A percentile compares a stretch with the other conserved stretches of the same genome.
Conservation (phyloP, 2,329 filamentous ascomycete genomes). For the Diplodia corticola region DNA sequence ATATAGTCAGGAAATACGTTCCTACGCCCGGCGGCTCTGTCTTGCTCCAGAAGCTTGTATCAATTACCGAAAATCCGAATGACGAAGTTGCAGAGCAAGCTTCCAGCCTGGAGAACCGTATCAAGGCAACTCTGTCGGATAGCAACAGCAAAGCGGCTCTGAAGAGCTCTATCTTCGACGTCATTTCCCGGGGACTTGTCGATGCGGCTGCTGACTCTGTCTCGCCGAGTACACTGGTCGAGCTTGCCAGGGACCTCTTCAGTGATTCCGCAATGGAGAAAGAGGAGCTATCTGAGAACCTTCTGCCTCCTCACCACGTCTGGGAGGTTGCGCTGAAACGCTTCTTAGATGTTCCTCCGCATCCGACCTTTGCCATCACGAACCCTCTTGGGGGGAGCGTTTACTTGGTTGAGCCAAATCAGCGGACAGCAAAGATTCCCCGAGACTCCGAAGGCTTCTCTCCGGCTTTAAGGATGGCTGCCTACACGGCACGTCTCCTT, state of each 20-base stretch:
- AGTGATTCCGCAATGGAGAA: slow-evolving; percentile 29
- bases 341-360: slow-evolving; percentile 56
- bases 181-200: slow-evolving; percentile 54
- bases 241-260: slow-evolving; percentile 53
- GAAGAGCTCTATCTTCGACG: slow-evolving; percentile 50
- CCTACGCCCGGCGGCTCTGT: slow-evolving; percentile 48
- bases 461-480: slow-evolving; percentile 71
- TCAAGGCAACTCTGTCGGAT: slow-evolving; percentile 37
- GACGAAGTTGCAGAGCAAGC: slow-evolving; percentile 53
- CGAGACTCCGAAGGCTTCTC: slow-evolving; percentile 71
- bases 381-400: slow-evolving; percentile 70
- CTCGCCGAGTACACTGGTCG: slow-evolving; percentile 58
- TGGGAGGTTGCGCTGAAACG: slow-evolving; percentile 66
- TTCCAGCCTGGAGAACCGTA: slow-evolving; percentile 38
- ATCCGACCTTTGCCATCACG: slow-evolving; percentile 70
- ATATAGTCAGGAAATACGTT: slow-evolving; percentile 47
- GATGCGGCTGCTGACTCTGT: slow-evolving; percentile 44
- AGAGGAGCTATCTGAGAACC: slow-evolving; percentile 29
- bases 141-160: slow-evolving; percentile 41
- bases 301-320: slow-evolving; percentile 63
- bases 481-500: slow-evolving; percentile 66
- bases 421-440: slow-evolving; percentile 36
- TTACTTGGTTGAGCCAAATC: slow-evolving; percentile 55
- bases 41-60: slow-evolving; percentile 54
- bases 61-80: slow-evolving; percentile 54